A percentile compares a stretch with the other conserved stretches of the same genome.
Evolutionary conservation across 148 eudicot species (phyloP).

Genomic region (Pouteria glomerata): DNA sequence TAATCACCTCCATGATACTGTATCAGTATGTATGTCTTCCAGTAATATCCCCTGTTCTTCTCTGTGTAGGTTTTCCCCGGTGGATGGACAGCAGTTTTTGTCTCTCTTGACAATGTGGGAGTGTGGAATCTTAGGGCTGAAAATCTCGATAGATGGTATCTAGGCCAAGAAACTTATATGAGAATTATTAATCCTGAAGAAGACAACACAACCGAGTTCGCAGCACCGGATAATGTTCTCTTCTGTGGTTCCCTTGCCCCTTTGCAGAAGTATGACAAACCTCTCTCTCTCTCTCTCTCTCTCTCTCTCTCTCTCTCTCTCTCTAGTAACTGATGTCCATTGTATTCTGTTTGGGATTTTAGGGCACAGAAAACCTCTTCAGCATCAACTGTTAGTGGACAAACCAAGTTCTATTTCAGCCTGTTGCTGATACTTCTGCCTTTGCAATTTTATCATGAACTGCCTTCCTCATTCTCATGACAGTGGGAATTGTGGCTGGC

Average conservation of each 20-base stretch:
- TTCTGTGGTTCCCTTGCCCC: conserved; percentile 66
- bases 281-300: too few species aligned
- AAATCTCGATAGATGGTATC: conserved; percentile 89
- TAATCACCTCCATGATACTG: too few species aligned
- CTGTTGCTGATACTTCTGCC: conserved; percentile 30
- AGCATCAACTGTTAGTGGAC: conserved; percentile 15
- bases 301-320: conserved; percentile 1
- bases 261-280: conserved; percentile 65
- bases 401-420: conserved; percentile 23
- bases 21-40: too few species aligned
- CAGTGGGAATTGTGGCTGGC: too few species aligned
- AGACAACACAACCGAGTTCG: conserved; percentile 42
- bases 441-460: conserved; percentile 12
- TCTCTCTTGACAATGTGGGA: conserved; percentile 86
- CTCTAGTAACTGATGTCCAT: neutral
- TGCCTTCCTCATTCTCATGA: too few species aligned
- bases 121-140: conserved; percentile 86
- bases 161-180: conserved; percentile 96
- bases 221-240: conserved; percentile 64
- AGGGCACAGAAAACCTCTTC: conserved; percentile 33
- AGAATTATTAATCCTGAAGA: conserved; percentile 63
- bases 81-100: conserved; percentile 85
- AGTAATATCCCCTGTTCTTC: too few species aligned
- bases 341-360: conserved; percentile 7
- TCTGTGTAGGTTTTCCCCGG: conserved; percentile 66